These are phyloP conservation scores for Strigomonas galati DNA, from an alignment of 208 protist genomes.

Conservation along the genomic window DNA sequence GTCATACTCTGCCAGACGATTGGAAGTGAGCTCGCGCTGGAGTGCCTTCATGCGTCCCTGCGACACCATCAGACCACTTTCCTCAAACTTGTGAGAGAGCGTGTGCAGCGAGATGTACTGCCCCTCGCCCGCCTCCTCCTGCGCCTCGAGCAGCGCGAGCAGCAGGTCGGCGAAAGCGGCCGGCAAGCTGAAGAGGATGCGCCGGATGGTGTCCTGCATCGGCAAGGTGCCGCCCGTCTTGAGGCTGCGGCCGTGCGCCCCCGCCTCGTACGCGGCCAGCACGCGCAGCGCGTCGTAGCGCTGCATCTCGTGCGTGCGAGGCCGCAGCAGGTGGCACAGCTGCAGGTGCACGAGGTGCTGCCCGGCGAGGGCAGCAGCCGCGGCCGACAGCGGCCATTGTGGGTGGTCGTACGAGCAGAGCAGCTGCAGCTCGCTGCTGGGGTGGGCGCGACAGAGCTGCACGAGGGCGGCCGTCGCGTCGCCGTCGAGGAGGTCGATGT, in stretches of 20 bases:
- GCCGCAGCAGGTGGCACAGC: conserved; percentile 53
- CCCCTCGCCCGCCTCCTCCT: conserved; percentile 67
- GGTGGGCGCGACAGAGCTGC: conserved; percentile 35
- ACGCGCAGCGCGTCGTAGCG: conserved; percentile 26
- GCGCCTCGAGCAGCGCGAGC: conserved; percentile 50
- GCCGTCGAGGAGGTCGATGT: conserved; percentile 54
- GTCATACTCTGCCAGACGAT: conserved; percentile 76
- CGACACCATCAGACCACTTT: conserved; percentile 62
- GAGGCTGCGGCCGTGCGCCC: conserved; percentile 18
- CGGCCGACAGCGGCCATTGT: conserved; percentile 33
- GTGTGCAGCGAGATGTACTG: conserved; percentile 53
- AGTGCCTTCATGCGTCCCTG: conserved; percentile 62
- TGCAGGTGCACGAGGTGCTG: conserved; percentile 49
- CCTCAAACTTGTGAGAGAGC: conserved; percentile 50
- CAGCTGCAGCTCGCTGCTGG: conserved; percentile 30
- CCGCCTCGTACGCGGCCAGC: conserved; percentile 49
- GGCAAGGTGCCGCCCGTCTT: conserved; percentile 22
- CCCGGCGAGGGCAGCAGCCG: conserved; percentile 26
- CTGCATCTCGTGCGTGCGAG: conserved; percentile 58
- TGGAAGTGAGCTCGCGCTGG: conserved; percentile 78
- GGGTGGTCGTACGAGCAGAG: conserved; percentile 67
- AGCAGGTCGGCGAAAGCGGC: conserved; percentile 59
- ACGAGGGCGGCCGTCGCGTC: conserved; percentile 32
- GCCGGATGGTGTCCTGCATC: conserved; percentile 75
- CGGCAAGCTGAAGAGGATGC: conserved; percentile 73